Percentiles rank a stretch among this genome's conserved stretches.
Evolutionary conservation across 208 protist species (phyloP).

Genomic region (Trypanosoma boissoni): DNA sequence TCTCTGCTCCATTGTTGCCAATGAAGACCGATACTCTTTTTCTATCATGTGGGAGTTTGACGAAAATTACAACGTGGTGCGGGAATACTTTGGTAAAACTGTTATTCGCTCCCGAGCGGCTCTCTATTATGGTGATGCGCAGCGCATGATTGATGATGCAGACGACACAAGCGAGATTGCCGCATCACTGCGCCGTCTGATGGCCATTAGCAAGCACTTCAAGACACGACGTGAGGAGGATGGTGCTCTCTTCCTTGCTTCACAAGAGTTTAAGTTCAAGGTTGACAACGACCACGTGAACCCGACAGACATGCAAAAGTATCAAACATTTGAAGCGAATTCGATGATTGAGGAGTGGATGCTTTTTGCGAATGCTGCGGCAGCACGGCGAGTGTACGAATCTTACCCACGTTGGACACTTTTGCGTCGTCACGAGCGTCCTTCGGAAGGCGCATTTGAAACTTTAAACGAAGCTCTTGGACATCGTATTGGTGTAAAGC

Average conservation of each 20-base stretch:
- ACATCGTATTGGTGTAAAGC: slow-evolving; percentile 41
- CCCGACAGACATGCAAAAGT: slow-evolving; percentile 87
- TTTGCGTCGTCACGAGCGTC: slow-evolving; percentile 87
- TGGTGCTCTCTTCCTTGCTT: slow-evolving; percentile 85
- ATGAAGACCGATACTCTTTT: slow-evolving; percentile 93
- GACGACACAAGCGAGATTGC: slow-evolving; percentile 60
- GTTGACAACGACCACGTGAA: slow-evolving; percentile 87
- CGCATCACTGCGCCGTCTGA: slow-evolving; percentile 70
- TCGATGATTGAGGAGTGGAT: slow-evolving; percentile 97
- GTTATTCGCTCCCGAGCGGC: slow-evolving; percentile 92
- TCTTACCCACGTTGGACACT: slow-evolving; percentile 84
- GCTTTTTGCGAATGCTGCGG: slow-evolving; percentile 95
- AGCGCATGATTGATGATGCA: slow-evolving; percentile 90
- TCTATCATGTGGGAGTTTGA: slow-evolving; percentile 94
- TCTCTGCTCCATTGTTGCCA: slow-evolving; percentile 92
- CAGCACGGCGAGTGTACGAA: slow-evolving; percentile 73
- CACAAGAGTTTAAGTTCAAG: slow-evolving; percentile 91
- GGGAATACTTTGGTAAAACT: slow-evolving; percentile 90
- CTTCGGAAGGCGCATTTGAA: slow-evolving; percentile 81
- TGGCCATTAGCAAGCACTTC: slow-evolving; percentile 79
- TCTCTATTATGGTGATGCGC: slow-evolving; percentile 95
- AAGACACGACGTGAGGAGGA: slow-evolving; percentile 77
- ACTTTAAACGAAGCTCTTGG: slow-evolving; percentile 80
- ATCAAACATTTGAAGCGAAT: slow-evolving; percentile 91
- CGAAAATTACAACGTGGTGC: slow-evolving; percentile 76